Evolutionary conservation across 2,329 filamentous ascomycete genomes (phyloP), one percentile per base, ranked within the genome.

Genomic region (Rasamsonia emersonii): DNA sequence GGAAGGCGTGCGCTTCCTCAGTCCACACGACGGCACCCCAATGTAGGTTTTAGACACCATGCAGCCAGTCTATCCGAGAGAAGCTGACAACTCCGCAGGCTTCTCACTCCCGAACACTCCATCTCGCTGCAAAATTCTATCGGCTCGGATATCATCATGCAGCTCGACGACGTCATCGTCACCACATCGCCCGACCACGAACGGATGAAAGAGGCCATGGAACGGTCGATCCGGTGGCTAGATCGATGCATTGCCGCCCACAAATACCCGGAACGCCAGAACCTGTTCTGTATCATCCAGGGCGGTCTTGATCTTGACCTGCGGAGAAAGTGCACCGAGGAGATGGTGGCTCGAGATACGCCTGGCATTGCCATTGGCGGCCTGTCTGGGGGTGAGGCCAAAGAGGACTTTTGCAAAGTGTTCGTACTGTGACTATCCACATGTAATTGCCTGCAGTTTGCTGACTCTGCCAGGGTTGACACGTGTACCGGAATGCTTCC

Each of bases 111-210:
- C 0, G 93, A 98, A 58, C 89, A 96, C 64, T 96, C 91, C 1
- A 95, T 98, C 48, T 81, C 79, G 8, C 71, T 98, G 3, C 91
- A 98, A 57, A 96, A 98, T 61, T 89, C 82, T 33, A 98, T 98
- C 50, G 91, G 91, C 42, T 93, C 86, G 42, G 91, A 98, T 61
- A 96, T 98, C 47, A 95, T 96, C 45, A 98, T 98, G 93, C 93
- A 98, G 62, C 77, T 98, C 3, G 91, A 98, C 67, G 93, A 98
- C 59, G 93, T 98, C 9, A 82, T 98, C 31, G 89, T 86, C 18
- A 96, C 91, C 0, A 98, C 91, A 0, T 95, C 86, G 0, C 89
- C 89, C 0, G 91, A 98, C 58, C 68, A 75, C 35, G 79, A 68
- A 13, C 80, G 93, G 32, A 96, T 98, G 76, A 76, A 80, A 40